These are phyloP conservation scores for Alternaria angustiovoidea DNA, from an alignment of 2,329 filamentous ascomycete species.

Conservation along the genomic window DNA sequence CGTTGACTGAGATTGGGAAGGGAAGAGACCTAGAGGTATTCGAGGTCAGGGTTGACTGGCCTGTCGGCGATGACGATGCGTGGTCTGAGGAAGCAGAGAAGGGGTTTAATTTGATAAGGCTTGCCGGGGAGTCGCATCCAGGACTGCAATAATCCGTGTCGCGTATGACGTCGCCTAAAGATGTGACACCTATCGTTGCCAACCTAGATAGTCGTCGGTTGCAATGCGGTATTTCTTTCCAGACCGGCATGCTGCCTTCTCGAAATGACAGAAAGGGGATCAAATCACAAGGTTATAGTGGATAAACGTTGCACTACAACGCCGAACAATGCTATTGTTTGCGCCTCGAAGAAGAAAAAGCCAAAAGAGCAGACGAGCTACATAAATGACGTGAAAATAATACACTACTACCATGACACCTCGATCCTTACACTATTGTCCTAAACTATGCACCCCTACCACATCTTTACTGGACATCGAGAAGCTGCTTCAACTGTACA, in stretches of 20 bases:
- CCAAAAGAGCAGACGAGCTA: neutral
- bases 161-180: neutral
- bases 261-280: neutral
- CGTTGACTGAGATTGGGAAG: neutral
- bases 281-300: neutral
- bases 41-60: constrained; percentile 15
- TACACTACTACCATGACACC: neutral
- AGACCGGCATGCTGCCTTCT: neutral
- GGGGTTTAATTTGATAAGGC: constrained; percentile 1
- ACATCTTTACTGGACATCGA: constrained; percentile 71
- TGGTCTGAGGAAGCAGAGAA: constrained; percentile 4
- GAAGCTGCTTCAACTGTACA: constrained; percentile 92
- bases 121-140: neutral
- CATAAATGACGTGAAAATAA: neutral
- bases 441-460: neutral
- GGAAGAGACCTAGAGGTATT: constrained; percentile 4
- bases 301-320: neutral
- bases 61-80: neutral
- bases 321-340: neutral
- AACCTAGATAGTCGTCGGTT: neutral
- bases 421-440: neutral
- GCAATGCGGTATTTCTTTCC: neutral
- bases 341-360: neutral
- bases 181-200: neutral
- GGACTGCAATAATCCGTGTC: neutral